phyloP scores from a whole-genome alignment of 2,329 filamentous ascomycete species.

The Pestalotiopsis sp. region DNA sequence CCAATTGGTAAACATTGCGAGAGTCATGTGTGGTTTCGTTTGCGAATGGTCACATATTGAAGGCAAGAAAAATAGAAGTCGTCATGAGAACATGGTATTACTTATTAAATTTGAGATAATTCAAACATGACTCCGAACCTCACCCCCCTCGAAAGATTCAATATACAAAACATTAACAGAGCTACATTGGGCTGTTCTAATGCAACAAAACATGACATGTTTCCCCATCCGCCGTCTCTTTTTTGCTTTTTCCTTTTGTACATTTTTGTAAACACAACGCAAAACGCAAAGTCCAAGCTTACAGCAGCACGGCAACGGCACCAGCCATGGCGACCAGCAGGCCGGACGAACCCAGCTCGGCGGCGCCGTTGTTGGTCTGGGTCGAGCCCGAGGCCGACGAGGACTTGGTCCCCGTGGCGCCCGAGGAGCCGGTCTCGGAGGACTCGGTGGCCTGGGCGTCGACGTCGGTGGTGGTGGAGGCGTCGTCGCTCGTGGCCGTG shows the following conservation, averaged over 20 bases:
- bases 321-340: slow-evolving; percentile 30
- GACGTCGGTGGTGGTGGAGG: slow-evolving; percentile 3
- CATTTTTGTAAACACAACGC: not conserved
- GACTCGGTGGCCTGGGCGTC: slow-evolving; percentile 13
- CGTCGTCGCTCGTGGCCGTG: slow-evolving; percentile 14
- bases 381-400: slow-evolving; percentile 10
- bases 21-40: too few species aligned
- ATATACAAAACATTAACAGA: not conserved
- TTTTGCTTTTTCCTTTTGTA: not conserved
- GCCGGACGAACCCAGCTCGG: slow-evolving; percentile 19
- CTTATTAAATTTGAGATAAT: too few species aligned
- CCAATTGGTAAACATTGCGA: too few species aligned
- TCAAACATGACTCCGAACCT: too few species aligned
- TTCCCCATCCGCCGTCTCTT: not conserved
- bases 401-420: not conserved
- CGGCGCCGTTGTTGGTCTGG: slow-evolving; percentile 15
- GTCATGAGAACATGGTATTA: too few species aligned
- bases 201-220: too few species aligned
- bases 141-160: too few species aligned
- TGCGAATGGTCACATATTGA: too few species aligned
- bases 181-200: not conserved
- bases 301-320: slow-evolving; percentile 27
- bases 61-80: too few species aligned
- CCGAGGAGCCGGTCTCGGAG: not conserved
- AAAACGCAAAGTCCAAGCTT: not conserved